Conservation (phyloP, 208 protist genomes). For the Trypanosoma cruzi region DNA sequence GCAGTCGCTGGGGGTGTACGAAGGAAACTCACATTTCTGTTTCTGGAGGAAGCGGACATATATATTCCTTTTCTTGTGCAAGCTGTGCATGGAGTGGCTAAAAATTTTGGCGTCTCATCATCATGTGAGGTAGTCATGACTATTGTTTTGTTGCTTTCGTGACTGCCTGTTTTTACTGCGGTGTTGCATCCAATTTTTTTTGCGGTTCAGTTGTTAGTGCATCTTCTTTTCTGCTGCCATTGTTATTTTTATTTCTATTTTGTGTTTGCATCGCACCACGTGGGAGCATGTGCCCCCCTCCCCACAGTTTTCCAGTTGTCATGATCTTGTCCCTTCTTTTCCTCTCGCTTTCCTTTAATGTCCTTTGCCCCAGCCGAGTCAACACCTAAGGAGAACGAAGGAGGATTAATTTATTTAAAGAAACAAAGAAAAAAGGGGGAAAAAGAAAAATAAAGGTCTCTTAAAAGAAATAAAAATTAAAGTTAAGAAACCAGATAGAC, state of each 20-base stretch:
- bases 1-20: slow-evolving; percentile 18
- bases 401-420: background rate
- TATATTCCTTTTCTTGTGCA: too few species aligned
- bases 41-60: too few species aligned
- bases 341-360: background rate
- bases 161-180: too few species aligned
- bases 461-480: slow-evolving; percentile 17
- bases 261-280: too few species aligned
- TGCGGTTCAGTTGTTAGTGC: too few species aligned
- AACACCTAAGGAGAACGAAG: background rate
- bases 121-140: too few species aligned
- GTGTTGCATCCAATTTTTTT: background rate
- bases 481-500: slow-evolving; percentile 13
- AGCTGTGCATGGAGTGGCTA: too few species aligned
- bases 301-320: background rate
- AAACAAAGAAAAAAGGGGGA: slow-evolving; percentile 9
- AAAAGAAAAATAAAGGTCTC: slow-evolving; percentile 3
- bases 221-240: background rate
- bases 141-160: too few species aligned
- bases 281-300: too few species aligned
- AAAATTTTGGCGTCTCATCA: too few species aligned
- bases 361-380: background rate
- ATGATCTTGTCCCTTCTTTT: background rate
- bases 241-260: slow-evolving; percentile 8
- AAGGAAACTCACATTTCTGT: slow-evolving; percentile 5